A percentile compares a stretch with the other conserved stretches of the same genome.
phyloP scores from a whole-genome alignment of 257 asterid species.

The Salvia splendens region DNA sequence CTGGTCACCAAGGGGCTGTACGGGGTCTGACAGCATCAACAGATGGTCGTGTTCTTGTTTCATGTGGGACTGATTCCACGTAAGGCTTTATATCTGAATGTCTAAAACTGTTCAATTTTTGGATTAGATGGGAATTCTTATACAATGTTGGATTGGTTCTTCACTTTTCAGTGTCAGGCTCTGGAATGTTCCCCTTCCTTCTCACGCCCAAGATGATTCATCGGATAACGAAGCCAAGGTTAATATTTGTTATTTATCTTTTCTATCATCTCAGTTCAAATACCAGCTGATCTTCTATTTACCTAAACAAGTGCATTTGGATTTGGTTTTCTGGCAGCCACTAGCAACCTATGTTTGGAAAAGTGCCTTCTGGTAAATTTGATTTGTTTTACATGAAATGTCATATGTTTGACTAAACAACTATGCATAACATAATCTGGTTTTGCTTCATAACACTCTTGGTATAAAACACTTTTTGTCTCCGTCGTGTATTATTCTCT shows the following conservation, averaged over 20 bases:
- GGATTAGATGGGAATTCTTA: conserved; percentile 18
- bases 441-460: conserved; percentile 5
- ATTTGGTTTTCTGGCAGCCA: conserved; percentile 54
- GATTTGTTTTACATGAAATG: conserved; percentile 18
- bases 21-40: conserved; percentile 83
- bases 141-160: conserved; percentile 24
- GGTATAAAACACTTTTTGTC: background rate
- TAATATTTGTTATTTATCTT: conserved; percentile 30
- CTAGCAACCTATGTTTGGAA: conserved; percentile 73
- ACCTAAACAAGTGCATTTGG: conserved; percentile 28
- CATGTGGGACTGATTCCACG: conserved; percentile 97
- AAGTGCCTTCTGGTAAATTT: conserved; percentile 75
- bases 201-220: conserved; percentile 47
- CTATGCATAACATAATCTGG: background rate
- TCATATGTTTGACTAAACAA: background rate
- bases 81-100: conserved; percentile 44
- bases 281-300: conserved; percentile 19
- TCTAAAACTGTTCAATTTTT: conserved; percentile 13
- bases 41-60: conserved; percentile 83
- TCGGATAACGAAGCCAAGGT: conserved; percentile 52
- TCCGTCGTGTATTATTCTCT: conserved; percentile 18
- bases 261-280: conserved; percentile 19
- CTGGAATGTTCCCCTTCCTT: conserved; percentile 77
- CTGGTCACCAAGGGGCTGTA: conserved; percentile 96
- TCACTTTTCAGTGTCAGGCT: conserved; percentile 72